Conservation (phyloP, 2,329 filamentous ascomycete genomes). For the Sporothrix humicola region DNA sequence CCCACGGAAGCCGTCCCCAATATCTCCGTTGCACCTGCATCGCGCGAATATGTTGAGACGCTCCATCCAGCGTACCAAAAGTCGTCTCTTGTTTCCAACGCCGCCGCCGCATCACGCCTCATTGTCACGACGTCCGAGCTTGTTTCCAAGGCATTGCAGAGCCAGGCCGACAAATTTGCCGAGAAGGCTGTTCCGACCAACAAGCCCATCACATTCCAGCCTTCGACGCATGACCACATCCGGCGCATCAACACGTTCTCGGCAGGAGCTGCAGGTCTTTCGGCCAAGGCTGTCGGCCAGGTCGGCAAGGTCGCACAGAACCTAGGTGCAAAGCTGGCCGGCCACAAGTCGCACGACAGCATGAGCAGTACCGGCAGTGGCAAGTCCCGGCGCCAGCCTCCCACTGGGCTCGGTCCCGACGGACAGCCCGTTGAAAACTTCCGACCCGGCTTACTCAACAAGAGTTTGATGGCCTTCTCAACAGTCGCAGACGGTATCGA, state of each 20-base stretch:
- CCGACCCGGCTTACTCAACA: constrained; percentile 93
- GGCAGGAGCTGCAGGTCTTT: constrained; percentile 75
- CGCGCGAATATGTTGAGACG: constrained; percentile 74
- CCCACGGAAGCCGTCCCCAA: constrained; percentile 69
- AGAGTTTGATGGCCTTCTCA: constrained; percentile 93
- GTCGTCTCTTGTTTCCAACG: constrained; percentile 83
- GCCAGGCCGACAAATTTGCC: constrained; percentile 79
- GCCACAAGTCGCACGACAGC: constrained; percentile 33
- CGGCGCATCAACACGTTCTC: constrained; percentile 91
- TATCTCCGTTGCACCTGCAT: constrained; percentile 69
- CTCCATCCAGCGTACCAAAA: constrained; percentile 91
- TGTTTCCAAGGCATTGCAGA: constrained; percentile 77
- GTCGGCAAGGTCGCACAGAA: constrained; percentile 88
- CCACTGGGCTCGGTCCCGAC: constrained; percentile 70
- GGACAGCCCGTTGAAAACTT: constrained; percentile 69
- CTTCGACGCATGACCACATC: constrained; percentile 81
- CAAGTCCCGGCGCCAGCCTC: constrained; percentile 38
- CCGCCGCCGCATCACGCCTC: constrained; percentile 84
- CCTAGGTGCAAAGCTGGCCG: constrained; percentile 74
- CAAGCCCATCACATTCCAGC: constrained; percentile 86
- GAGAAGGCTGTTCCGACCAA: constrained; percentile 76
- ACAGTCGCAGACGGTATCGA: constrained; percentile 94
- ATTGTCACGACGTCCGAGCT: constrained; percentile 87
- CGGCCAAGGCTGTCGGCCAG: constrained; percentile 83
- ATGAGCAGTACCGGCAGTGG: constrained; percentile 11